Percentiles rank a stretch among this genome's conserved stretches.
Conservation (phyloP, 2,329 filamentous ascomycete species). For the Chaetothyriales sp. region DNA sequence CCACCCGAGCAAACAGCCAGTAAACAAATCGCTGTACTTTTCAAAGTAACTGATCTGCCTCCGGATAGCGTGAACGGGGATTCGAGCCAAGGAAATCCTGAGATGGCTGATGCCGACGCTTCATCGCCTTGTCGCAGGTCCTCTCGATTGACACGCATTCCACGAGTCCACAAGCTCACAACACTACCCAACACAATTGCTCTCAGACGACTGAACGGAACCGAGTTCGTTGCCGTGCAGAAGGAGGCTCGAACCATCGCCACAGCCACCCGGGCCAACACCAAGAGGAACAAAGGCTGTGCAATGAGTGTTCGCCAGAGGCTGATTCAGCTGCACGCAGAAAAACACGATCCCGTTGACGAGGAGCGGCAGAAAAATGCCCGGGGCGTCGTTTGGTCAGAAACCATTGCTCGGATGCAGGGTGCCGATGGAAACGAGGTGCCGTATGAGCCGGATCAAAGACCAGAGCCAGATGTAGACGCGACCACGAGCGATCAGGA, state of each 20-base stretch:
- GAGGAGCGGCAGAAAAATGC: not conserved
- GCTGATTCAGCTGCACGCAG: slow-evolving; percentile 13
- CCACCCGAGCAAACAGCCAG: slow-evolving; percentile 7
- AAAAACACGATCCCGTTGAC: slow-evolving; percentile 1
- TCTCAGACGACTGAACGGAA: slow-evolving; percentile 31
- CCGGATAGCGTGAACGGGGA: not conserved
- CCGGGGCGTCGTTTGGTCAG: slow-evolving; percentile 7
- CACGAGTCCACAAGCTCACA: slow-evolving; percentile 15
- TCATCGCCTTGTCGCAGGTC: slow-evolving; percentile 24
- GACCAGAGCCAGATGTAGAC: slow-evolving; percentile 1
- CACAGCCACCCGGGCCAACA: slow-evolving; percentile 30
- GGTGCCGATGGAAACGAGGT: slow-evolving; percentile 1
- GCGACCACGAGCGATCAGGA: not conserved
- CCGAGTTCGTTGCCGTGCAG: slow-evolving; percentile 30
- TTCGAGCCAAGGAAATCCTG: not conserved
- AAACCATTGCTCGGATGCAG: slow-evolving; percentile 4
- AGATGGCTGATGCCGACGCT: not conserved
- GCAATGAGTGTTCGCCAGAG: slow-evolving; percentile 14
- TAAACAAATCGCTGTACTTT: not conserved
- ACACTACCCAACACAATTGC: slow-evolving; percentile 27
- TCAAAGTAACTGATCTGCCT: not conserved
- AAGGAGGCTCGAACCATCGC: slow-evolving; percentile 29
- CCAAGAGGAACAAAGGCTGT: slow-evolving; percentile 29
- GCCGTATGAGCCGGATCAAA: not conserved
- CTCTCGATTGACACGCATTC: slow-evolving; percentile 20